phyloP scores from a whole-genome alignment of 1,284 basidiomycete species.

The Ceratobasidium papillatum region DNA sequence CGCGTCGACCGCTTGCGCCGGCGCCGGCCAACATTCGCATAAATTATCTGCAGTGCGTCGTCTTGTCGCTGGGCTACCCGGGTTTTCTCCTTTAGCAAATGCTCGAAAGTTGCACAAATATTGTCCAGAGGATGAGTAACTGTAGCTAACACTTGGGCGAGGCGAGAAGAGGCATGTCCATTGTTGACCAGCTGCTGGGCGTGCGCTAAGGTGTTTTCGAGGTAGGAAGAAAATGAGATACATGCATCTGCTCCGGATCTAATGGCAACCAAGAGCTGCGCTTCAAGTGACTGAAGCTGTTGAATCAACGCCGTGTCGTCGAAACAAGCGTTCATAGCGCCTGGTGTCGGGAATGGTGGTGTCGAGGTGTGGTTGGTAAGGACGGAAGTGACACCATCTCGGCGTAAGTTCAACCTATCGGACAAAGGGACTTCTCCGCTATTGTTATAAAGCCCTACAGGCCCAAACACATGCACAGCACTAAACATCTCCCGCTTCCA shows the following conservation, averaged over 20 bases:
- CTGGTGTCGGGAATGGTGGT: slow-evolving; percentile 22
- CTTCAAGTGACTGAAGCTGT: slow-evolving; percentile 16
- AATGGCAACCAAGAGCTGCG: background rate
- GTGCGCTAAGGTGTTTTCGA: background rate
- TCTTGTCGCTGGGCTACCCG: background rate
- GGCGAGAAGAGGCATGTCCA: background rate
- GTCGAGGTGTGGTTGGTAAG: slow-evolving; percentile 38
- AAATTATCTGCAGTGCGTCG: background rate
- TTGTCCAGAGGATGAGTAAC: background rate
- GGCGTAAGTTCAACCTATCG: background rate
- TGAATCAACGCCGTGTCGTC: slow-evolving; percentile 11
- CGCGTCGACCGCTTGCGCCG: slow-evolving; percentile 20
- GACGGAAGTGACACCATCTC: background rate
- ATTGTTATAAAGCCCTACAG: slow-evolving; percentile 18
- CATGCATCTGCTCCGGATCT: slow-evolving; percentile 12
- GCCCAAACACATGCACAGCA: slow-evolving; percentile 16
- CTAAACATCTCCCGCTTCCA: too few species aligned
- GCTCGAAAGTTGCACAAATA: background rate
- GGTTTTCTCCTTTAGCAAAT: background rate
- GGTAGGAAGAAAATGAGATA: slow-evolving; percentile 4
- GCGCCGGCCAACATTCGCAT: background rate
- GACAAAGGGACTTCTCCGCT: slow-evolving; percentile 10
- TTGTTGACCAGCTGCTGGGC: background rate
- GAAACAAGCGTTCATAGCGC: slow-evolving; percentile 25
- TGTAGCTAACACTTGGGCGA: background rate